Percentiles rank a stretch among this genome's conserved stretches.
phyloP scores from a whole-genome alignment of 73 alveolate genomes.

The Tetrahymena borealis region DNA sequence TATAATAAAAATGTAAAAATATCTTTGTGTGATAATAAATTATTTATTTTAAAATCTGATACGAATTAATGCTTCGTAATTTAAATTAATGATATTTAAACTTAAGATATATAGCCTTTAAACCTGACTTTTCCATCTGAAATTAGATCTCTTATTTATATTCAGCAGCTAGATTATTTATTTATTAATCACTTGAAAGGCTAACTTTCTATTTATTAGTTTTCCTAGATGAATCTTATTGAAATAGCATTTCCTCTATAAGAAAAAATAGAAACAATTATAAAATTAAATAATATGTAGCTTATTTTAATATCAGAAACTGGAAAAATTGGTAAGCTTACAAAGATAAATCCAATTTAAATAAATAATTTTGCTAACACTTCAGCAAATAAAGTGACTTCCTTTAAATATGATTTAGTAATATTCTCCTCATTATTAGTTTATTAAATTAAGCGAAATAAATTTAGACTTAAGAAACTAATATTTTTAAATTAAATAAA shows the following conservation, averaged over 20 bases:
- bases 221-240: background rate
- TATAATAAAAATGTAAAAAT: no score
- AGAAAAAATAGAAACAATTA: background rate
- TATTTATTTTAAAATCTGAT: no score
- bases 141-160: background rate
- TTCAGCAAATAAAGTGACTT: background rate
- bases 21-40: background rate
- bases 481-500: background rate
- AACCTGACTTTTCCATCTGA: background rate
- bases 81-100: background rate
- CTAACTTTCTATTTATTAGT: background rate
- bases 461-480: background rate
- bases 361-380: background rate
- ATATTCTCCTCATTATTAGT: no score
- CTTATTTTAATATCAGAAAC: background rate
- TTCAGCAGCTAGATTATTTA: background rate
- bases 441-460: background rate
- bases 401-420: background rate
- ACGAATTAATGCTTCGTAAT: no score
- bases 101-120: background rate
- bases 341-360: background rate
- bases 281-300: background rate
- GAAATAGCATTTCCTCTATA: background rate
- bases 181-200: background rate
- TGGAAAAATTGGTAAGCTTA: background rate